Conservation (phyloP, 257 asterid species). For the Forsythia suspensa region DNA sequence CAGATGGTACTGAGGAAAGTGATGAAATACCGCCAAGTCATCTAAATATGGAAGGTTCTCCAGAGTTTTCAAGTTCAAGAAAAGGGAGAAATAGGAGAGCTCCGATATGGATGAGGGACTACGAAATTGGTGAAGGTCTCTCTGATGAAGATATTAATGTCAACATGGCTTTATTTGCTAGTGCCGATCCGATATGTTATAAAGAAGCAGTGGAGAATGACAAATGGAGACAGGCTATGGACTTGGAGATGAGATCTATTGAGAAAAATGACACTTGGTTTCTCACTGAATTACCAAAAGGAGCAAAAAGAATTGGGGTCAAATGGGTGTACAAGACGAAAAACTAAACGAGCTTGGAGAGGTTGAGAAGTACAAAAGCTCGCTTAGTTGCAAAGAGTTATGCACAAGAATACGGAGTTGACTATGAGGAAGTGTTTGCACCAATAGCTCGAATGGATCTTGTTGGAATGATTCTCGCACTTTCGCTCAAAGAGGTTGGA, state of each 20-base stretch:
- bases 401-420: neutral
- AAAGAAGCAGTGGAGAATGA: no score
- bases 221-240: no score
- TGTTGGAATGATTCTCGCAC: neutral
- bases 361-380: neutral
- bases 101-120: no score
- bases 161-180: no score
- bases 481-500: neutral
- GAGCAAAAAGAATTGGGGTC: neutral
- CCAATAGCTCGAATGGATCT: neutral
- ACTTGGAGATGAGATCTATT: no score
- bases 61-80: neutral
- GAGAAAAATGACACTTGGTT: no score
- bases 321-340: neutral
- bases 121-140: no score
- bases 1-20: neutral
- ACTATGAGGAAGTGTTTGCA: neutral
- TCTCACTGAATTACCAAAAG: no score
- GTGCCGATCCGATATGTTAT: no score
- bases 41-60: neutral
- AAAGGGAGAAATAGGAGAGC: neutral
- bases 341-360: neutral
- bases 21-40: neutral
- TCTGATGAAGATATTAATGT: no score
- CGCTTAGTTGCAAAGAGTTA: neutral